Base-by-base conservation (phyloP, 768 basidiomycete genomes). In the Russula sp. region DNA sequence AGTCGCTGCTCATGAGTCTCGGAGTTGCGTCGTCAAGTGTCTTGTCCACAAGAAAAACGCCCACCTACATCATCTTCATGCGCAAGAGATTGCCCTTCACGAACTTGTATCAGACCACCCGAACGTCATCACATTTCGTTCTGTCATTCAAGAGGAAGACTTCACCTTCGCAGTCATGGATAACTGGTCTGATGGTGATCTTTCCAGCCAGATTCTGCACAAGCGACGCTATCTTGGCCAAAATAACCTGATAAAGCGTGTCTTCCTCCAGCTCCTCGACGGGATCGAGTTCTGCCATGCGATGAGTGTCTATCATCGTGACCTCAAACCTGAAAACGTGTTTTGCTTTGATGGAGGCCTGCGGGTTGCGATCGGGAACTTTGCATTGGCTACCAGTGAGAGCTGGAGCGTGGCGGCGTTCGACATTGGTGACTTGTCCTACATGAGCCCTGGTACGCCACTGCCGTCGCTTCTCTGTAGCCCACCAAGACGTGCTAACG, bases 271-370 rank as follows among this genome's bases (percentile, higher is more conserved):
- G 73, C 82, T 99, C 66, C 79, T 98, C 67, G 93, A 96, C 69
- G 91, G 93, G 7, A 89, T 98, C 70, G 87, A 93, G 67, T 89
- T 94, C 74, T 94, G 93, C 73, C 96, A 99, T 73, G 82, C 83
- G 20, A 78, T 90, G 51, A 90, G 91, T 47, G 93, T 99, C 69
- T 96, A 90, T 76, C 96, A 98, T 73, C 90, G 96, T 48, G 96
- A 98, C 73, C 77, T 99, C 70, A 99, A 98, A 78, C 96, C 96
- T 5, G 96, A 99, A 77, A 97, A 92, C 72, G 84, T 97, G 60
- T 78, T 98, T 49, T 95, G 93, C 73, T 88, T 87, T 77, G 81
- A 87, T 71, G 74, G 81, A 65, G 94, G 93, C 51, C 77, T 80
- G 66, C 79, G 83, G 54, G 82, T 97, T 56, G 86, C 90, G 55